A percentile compares a stretch with the other conserved stretches of the same genome.
Evolutionary conservation across 345 rosid species (phyloP).

Genomic region (Populus pruinosa): DNA sequence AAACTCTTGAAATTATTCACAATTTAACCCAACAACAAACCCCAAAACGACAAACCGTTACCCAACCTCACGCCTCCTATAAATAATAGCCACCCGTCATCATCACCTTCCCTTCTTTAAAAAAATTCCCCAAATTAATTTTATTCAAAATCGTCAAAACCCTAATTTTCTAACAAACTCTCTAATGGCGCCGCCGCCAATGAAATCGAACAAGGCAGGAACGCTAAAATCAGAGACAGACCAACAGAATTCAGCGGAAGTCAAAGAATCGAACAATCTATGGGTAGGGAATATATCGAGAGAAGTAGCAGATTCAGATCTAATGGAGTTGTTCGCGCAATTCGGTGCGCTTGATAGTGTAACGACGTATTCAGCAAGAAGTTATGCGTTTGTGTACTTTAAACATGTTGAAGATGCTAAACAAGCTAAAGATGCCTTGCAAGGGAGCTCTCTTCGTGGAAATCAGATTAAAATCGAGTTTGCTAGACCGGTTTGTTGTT

Average conservation of each 20-base stretch:
- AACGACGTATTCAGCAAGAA: slow-evolving; percentile 56
- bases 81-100: not conserved
- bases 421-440: slow-evolving; percentile 72
- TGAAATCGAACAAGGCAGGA: not conserved
- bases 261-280: slow-evolving; percentile 49
- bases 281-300: slow-evolving; percentile 76
- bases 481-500: slow-evolving; percentile 97
- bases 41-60: not conserved
- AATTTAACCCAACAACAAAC: too few relatives aligned
- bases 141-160: not conserved
- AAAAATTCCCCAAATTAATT: not conserved
- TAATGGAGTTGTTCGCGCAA: slow-evolving; percentile 50
- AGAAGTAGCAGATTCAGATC: slow-evolving; percentile 65
- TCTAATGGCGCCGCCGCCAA: not conserved
- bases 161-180: not conserved
- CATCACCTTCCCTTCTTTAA: not conserved
- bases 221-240: not conserved
- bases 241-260: not conserved
- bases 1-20: too few relatives aligned
- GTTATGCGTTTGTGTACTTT: slow-evolving; percentile 77
- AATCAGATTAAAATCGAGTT: slow-evolving; percentile 74
- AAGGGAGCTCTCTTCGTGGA: slow-evolving; percentile 60
- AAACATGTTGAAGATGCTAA: slow-evolving; percentile 77
- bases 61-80: not conserved
- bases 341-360: slow-evolving; percentile 75